Evolutionary conservation across 441 rosid species (phyloP), one percentile per base, ranked within the genome.

Genomic region (Manihot esculenta): DNA sequence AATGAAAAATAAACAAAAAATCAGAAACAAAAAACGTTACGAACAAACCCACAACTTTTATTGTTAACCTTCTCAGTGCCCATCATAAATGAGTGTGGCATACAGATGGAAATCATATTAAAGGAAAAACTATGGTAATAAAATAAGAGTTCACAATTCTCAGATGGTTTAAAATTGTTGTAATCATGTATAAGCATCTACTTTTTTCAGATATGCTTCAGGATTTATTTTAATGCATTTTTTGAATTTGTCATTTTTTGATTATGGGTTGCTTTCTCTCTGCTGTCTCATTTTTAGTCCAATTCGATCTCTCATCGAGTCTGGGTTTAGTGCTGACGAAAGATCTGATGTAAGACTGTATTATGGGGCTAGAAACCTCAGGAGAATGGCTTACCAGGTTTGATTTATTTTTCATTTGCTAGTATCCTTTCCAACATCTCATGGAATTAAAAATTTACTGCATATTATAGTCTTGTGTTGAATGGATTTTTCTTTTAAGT

Each of bases 321-420:
- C 97, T 20, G 98, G 98, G 71, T 93, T 95, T 70, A 78, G 83
- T 68, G 95, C 94, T n/a, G 75, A 80, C 68, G 84, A 80, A 80
- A 84, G 99, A 81, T 80, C 87, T 1, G 95, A 93, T 59, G 97
- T 91, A 26, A 89, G 98, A 80, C 86, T 95, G 38, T 95, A 91
- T 77, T 95, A 95, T 69, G 98, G 98, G 18, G 98, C 95, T 56
- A 84, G 98, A 84, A 93, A 88, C 82, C 91, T 93, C 30, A 80
- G 70, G 78, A 89, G 97, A 77, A 93, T 95, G 98, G 99, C 99
- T 74, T 95, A 95, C 76, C 97, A 91, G 97, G 98, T 95, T 82
- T 69, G 76, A 9, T 74, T 60, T 23, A 50, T 57, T 59, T 3
- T 73, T 42, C 15, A 5, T 51, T 53, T 41, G 4, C 12, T 61